phyloP scores from a whole-genome alignment of 768 basidiomycete genomes.

The Lactarius evosmus region DNA sequence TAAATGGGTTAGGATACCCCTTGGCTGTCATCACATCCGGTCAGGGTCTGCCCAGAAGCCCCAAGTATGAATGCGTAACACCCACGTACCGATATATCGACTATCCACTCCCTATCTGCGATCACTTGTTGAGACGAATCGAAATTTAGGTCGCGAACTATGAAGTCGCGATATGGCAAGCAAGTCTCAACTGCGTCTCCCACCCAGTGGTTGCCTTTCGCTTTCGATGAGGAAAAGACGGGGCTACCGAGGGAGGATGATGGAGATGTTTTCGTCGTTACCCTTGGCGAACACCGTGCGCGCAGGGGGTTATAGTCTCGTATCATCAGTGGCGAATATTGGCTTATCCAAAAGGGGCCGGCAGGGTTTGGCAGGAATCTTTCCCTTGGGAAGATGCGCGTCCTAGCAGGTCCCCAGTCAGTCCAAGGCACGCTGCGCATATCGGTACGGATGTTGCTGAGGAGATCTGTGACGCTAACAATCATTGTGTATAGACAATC shows the following conservation, averaged over 20 bases:
- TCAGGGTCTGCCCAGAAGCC: neutral
- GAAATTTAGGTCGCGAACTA: neutral
- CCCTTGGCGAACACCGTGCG: neutral
- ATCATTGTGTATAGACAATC: conserved; percentile 8
- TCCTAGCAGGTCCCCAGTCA: conserved; percentile 14
- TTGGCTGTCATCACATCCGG: neutral
- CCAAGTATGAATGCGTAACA: neutral
- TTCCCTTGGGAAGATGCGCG: conserved; percentile 1
- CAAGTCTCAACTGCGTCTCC: conserved; percentile 4
- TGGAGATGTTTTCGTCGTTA: neutral
- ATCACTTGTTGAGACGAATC: neutral
- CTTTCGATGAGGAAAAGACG: neutral
- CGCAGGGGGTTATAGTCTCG: conserved; percentile 15
- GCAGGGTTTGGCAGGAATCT: neutral
- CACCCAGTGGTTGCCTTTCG: neutral
- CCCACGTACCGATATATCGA: neutral
- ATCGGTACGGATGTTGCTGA: neutral
- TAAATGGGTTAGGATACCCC: neutral
- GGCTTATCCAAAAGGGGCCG: conserved; percentile 13
- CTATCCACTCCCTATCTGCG: conserved; percentile 1
- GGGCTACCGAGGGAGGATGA: neutral
- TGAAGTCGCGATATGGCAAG: conserved; percentile 1
- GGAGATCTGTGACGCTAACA: conserved; percentile 8
- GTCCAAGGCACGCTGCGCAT: conserved; percentile 2
- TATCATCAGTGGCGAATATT: conserved; percentile 6